Evolutionary conservation across 2,329 filamentous ascomycete genomes (phyloP).

Genomic region (Hirsutella minnesotensis): DNA sequence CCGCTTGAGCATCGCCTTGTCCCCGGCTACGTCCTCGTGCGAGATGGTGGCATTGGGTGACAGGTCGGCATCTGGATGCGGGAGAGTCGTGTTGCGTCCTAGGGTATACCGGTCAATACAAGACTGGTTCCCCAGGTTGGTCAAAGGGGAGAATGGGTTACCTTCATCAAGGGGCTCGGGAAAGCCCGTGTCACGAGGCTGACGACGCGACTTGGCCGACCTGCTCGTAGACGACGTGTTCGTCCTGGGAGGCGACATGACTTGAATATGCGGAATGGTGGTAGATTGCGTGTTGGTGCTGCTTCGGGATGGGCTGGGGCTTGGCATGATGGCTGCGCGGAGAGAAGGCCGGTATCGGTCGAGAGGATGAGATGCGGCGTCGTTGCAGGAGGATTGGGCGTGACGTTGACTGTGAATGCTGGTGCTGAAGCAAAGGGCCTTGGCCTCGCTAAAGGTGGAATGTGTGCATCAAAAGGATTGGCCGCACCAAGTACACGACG

Average conservation of each 20-base stretch:
- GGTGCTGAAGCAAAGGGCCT: no score
- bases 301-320: neutral
- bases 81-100: conserved; percentile 48
- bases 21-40: conserved; percentile 37
- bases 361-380: no score
- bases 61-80: conserved; percentile 49
- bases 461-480: no score
- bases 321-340: conserved; percentile 4
- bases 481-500: no score
- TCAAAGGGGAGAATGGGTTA: conserved; percentile 16
- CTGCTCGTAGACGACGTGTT: conserved; percentile 1
- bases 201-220: conserved; percentile 10
- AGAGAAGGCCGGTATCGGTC: no score
- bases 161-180: conserved; percentile 37
- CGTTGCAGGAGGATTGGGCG: no score
- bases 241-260: conserved; percentile 13
- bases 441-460: no score
- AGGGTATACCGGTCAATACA: conserved; percentile 4
- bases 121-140: neutral
- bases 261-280: conserved; percentile 12
- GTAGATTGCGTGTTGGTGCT: conserved; percentile 2
- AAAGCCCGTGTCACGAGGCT: conserved; percentile 35
- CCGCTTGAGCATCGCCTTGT: conserved; percentile 24
- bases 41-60: conserved; percentile 44
- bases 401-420: no score